phyloP scores from a whole-genome alignment of 169 alveolate species.

The Babesia ovata region DNA sequence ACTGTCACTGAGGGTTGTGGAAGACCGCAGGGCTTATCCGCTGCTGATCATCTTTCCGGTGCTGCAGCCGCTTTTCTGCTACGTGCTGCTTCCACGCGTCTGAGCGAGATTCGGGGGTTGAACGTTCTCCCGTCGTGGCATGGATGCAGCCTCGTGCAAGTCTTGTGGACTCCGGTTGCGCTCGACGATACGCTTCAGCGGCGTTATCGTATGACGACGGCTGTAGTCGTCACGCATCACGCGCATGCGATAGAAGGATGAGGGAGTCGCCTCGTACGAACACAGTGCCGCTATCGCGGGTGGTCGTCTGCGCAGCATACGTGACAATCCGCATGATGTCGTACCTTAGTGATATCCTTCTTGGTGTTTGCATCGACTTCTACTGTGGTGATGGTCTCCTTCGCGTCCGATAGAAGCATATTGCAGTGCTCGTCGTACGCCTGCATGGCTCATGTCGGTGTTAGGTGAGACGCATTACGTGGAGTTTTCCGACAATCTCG shows the following conservation, averaged over 20 bases:
- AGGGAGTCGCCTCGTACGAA: constrained; percentile 90
- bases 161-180: neutral
- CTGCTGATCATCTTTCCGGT: constrained; percentile 55
- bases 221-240: neutral
- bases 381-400: constrained; percentile 79
- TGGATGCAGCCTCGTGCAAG: neutral
- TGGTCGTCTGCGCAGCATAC: constrained; percentile 31
- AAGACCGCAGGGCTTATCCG: constrained; percentile 24
- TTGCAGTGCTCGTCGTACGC: constrained; percentile 91
- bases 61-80: constrained; percentile 60
- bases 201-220: neutral
- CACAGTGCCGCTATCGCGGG: constrained; percentile 77
- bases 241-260: constrained; percentile 82
- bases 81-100: constrained; percentile 42
- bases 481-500: constrained; percentile 87
- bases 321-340: neutral
- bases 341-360: constrained; percentile 52
- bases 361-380: constrained; percentile 36
- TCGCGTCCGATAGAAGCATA: constrained; percentile 88
- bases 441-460: constrained; percentile 41
- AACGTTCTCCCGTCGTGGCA: neutral
- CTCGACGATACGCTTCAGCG: neutral
- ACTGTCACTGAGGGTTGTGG: constrained; percentile 24
- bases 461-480: constrained; percentile 53
- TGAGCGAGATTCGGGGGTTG: neutral